A percentile compares a stretch with the other conserved stretches of the same genome.
Evolutionary conservation across 345 rosid species (phyloP).

Genomic region (Acer yangbiense): DNA sequence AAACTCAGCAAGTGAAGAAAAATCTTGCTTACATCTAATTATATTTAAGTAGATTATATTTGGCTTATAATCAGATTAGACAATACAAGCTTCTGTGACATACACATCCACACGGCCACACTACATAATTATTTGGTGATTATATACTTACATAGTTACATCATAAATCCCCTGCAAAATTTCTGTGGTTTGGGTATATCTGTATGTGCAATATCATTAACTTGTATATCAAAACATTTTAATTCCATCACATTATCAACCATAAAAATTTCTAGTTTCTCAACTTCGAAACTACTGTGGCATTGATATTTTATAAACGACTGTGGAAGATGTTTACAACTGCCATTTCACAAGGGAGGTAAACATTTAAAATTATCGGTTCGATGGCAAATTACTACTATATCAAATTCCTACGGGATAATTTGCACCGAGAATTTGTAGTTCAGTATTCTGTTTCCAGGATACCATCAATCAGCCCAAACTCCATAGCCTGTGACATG

Average conservation of each 20-base stretch:
- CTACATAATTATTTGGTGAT: not conserved
- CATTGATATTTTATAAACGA: not conserved
- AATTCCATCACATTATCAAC: not conserved
- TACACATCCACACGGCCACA: not conserved
- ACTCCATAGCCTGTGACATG: conserved; percentile 77
- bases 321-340: not conserved
- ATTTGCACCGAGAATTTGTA: not conserved
- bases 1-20: not conserved
- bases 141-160: no score
- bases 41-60: not conserved
- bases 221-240: not conserved
- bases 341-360: conserved; percentile 2
- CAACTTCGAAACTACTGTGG: no score
- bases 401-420: not conserved
- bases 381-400: not conserved
- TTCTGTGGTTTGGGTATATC: not conserved
- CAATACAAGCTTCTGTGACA: not conserved
- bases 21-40: not conserved
- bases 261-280: no score
- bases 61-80: not conserved
- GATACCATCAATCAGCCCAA: conserved; percentile 78
- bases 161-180: not conserved
- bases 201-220: not conserved
- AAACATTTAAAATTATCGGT: no score
- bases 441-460: conserved; percentile 76